A percentile compares a stretch with the other conserved stretches of the same genome.
Evolutionary conservation across 2,329 filamentous ascomycete genomes (phyloP).

Genomic region (Thelonectria rubi): DNA sequence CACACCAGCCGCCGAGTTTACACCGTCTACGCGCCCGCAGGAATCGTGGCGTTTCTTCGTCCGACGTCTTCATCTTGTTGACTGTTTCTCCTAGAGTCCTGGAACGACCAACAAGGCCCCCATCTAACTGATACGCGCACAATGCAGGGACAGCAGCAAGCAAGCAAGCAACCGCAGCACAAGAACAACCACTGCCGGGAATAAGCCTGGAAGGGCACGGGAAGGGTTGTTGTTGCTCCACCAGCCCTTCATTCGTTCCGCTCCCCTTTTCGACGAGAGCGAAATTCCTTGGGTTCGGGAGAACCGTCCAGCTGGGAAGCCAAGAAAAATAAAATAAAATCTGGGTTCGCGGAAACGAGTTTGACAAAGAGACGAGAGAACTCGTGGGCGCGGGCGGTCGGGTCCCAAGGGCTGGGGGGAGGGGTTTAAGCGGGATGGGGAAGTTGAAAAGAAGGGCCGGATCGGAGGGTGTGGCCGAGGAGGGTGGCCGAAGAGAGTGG

Average conservation of each 20-base stretch:
- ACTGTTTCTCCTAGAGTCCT: neutral
- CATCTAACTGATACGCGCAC: neutral
- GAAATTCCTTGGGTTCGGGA: neutral
- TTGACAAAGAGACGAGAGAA: neutral
- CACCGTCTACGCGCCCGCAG: neutral
- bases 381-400: neutral
- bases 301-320: constrained; percentile 1
- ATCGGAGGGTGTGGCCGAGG: neutral
- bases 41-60: neutral
- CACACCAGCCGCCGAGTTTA: too few species aligned
- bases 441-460: constrained; percentile 5
- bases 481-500: neutral
- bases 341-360: neutral
- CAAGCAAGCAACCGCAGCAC: neutral
- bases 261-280: too few species aligned
- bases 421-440: neutral
- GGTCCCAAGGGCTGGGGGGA: neutral
- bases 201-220: too few species aligned
- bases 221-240: neutral
- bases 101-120: neutral
- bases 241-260: neutral
- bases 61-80: neutral
- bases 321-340: too few species aligned
- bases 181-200: neutral
- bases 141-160: neutral